Percentiles rank a stretch among this genome's conserved stretches.
phyloP scores from a whole-genome alignment of 192 early-diverging fungal genomes.

The Rhizophagus prolifer region DNA sequence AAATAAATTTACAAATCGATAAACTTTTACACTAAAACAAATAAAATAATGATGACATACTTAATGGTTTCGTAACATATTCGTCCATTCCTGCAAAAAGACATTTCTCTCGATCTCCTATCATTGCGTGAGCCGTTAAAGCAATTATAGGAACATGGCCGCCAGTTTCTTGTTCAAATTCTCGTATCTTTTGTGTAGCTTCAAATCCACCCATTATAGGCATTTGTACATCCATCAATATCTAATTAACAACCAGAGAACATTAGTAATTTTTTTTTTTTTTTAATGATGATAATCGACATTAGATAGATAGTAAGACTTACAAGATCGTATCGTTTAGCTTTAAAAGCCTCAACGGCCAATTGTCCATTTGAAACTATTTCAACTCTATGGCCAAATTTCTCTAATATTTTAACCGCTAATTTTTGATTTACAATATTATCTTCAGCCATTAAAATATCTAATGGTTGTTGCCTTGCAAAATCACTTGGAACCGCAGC shows the following conservation, averaged over 20 bases:
- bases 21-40: background rate
- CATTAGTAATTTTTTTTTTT: constrained; percentile 33
- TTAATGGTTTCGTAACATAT: constrained; percentile 68
- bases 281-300: background rate
- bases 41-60: constrained; percentile 15
- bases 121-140: constrained; percentile 88
- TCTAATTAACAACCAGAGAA: constrained; percentile 36
- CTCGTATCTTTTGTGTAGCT: constrained; percentile 76
- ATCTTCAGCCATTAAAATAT: constrained; percentile 83
- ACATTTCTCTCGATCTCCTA: constrained; percentile 86
- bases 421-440: constrained; percentile 87
- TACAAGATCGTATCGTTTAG: constrained; percentile 54
- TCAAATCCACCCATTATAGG: constrained; percentile 90
- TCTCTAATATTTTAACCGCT: constrained; percentile 70
- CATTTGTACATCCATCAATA: constrained; percentile 91
- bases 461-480: constrained; percentile 61
- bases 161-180: constrained; percentile 53
- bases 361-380: constrained; percentile 78
- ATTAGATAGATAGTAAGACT: constrained; percentile 24
- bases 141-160: constrained; percentile 77
- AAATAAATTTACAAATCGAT: background rate
- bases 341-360: constrained; percentile 71
- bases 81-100: constrained; percentile 82
- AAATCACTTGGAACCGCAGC: constrained; percentile 60
- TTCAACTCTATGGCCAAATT: constrained; percentile 73